Evolutionary conservation across 2,329 filamentous ascomycete genomes (phyloP).

Genomic region (Pseudogymnoascus sp.): DNA sequence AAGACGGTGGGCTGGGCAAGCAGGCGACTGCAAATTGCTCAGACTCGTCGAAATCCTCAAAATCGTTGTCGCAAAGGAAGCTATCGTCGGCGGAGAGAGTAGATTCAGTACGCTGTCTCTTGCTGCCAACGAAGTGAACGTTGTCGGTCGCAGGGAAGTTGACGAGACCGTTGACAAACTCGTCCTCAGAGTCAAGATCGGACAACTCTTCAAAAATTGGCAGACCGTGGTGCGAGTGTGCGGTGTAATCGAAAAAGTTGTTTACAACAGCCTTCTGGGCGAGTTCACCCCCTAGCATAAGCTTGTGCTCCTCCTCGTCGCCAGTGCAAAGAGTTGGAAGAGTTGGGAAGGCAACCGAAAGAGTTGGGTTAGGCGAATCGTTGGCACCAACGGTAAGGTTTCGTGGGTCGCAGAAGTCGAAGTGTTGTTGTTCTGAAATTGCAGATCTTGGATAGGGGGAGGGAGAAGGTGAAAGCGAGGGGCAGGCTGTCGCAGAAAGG

Average conservation of each 20-base stretch:
- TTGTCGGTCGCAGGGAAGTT: constrained; percentile 55
- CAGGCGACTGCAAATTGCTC: constrained; percentile 51
- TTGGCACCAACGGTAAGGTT: constrained; percentile 65
- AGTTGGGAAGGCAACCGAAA: constrained; percentile 54
- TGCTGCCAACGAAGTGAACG: constrained; percentile 51
- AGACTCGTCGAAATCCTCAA: constrained; percentile 66
- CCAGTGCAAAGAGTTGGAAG: constrained; percentile 53
- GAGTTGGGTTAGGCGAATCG: constrained; percentile 34
- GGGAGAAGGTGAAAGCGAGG: constrained; percentile 80
- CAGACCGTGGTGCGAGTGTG: constrained; percentile 47
- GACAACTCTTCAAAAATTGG: constrained; percentile 78
- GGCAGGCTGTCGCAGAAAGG: constrained; percentile 64
- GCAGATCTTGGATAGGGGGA: constrained; percentile 66
- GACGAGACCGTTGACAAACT: constrained; percentile 67
- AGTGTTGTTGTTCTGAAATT: constrained; percentile 56
- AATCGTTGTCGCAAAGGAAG: constrained; percentile 67
- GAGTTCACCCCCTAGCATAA: constrained; percentile 40
- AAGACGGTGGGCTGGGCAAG: constrained; percentile 54
- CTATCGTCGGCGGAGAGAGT: constrained; percentile 67
- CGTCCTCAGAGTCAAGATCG: constrained; percentile 85
- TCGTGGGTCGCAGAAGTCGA: constrained; percentile 86
- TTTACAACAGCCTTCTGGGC: constrained; percentile 39
- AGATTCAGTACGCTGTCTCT: constrained; percentile 61
- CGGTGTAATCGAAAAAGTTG: constrained; percentile 45
- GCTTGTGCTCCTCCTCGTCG: constrained; percentile 51